Conservation (phyloP, 495 filamentous ascomycete genomes). For the Aspergillus cavernicola region DNA sequence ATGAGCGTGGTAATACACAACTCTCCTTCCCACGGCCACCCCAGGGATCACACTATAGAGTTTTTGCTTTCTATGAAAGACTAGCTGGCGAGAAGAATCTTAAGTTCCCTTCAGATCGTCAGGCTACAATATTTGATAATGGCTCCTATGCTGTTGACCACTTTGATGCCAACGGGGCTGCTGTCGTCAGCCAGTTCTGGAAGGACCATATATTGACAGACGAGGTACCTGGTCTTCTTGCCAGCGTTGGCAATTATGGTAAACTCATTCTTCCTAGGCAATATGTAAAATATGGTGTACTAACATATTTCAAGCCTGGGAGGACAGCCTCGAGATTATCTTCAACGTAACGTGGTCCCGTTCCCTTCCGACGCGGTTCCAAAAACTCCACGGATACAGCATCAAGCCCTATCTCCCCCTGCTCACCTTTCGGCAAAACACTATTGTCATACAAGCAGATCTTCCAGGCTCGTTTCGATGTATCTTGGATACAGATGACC, state of each 20-base stretch:
- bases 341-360: constrained; percentile 43
- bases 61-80: constrained; percentile 40
- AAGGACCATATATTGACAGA: constrained; percentile 39
- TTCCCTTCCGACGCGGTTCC: constrained; percentile 37
- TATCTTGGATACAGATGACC: constrained; percentile 21
- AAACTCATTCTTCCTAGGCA: too few relatives aligned
- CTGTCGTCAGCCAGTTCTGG: constrained; percentile 42
- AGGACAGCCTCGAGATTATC: constrained; percentile 47
- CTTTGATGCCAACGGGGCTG: constrained; percentile 40
- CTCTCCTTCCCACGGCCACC: constrained; percentile 1
- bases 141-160: constrained; percentile 51
- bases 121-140: constrained; percentile 35
- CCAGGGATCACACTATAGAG: constrained; percentile 12
- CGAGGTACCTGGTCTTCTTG: constrained; percentile 28
- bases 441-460: constrained; percentile 18
- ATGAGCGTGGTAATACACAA: constrained; percentile 13
- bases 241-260: constrained; percentile 41
- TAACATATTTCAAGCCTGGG: too few relatives aligned
- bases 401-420: constrained; percentile 23
- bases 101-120: constrained; percentile 7
- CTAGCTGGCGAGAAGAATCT: constrained; percentile 27
- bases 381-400: constrained; percentile 30
- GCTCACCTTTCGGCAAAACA: constrained; percentile 25
- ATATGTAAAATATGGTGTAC: too few relatives aligned
- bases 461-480: constrained; percentile 21